A percentile compares a stretch with the other conserved stretches of the same genome.
These are phyloP conservation scores for Populus alba DNA, from an alignment of 345 rosid genomes.

Conservation along the genomic window DNA sequence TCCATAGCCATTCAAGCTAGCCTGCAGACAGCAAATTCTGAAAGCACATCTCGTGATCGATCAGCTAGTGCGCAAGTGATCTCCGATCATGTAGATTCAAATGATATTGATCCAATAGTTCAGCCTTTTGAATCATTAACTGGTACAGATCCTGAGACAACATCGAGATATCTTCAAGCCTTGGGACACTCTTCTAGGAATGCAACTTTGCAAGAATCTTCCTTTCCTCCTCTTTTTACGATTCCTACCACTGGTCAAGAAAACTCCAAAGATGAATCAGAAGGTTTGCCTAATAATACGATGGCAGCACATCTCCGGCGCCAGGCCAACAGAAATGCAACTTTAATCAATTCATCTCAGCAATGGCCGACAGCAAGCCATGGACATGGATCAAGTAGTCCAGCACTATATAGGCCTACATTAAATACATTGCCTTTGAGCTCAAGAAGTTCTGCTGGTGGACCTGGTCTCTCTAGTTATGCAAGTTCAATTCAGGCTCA, in stretches of 20 bases:
- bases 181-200: constrained; percentile 59
- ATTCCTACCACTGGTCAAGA: constrained; percentile 43
- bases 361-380: constrained; percentile 60
- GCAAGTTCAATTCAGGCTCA: constrained; percentile 43
- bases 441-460: constrained; percentile 26
- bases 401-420: constrained; percentile 26
- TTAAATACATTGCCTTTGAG: constrained; percentile 19
- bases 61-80: constrained; percentile 41
- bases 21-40: constrained; percentile 37
- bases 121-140: constrained; percentile 57
- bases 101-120: constrained; percentile 51
- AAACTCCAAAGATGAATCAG: constrained; percentile 44
- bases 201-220: constrained; percentile 62
- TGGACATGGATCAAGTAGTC: constrained; percentile 31
- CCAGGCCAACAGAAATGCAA: constrained; percentile 37
- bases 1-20: constrained; percentile 63
- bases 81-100: constrained; percentile 39
- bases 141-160: constrained; percentile 45
- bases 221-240: constrained; percentile 81
- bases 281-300: constrained; percentile 44
- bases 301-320: constrained; percentile 69
- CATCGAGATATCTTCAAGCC: constrained; percentile 82
- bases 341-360: constrained; percentile 40
- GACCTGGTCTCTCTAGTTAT: constrained; percentile 32
- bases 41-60: constrained; percentile 36